These are phyloP conservation scores for Leccinum broughii DNA, from an alignment of 768 basidiomycete genomes.

Conservation along the genomic window DNA sequence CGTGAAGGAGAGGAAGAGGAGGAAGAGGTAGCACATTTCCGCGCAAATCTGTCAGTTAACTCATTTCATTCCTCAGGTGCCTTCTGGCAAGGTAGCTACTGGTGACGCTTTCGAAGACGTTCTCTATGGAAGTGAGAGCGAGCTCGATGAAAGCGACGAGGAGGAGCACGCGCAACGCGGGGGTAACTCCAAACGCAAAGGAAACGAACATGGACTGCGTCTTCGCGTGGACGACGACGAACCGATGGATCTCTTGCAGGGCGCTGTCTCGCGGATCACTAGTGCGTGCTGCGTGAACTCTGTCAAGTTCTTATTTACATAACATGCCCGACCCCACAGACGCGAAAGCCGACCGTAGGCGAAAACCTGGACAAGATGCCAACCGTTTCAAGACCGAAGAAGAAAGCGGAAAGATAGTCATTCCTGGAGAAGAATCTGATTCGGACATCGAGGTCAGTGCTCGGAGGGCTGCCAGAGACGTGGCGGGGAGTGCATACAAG, in stretches of 20 bases:
- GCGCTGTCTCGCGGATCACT: constrained; percentile 67
- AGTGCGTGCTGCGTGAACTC: constrained; percentile 45
- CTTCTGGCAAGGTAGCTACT: constrained; percentile 49
- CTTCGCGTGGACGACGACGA: constrained; percentile 87
- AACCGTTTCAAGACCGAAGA: constrained; percentile 85
- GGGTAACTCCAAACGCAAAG: constrained; percentile 39
- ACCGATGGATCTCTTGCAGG: constrained; percentile 92
- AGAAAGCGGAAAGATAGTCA: constrained; percentile 77
- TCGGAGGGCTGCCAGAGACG: constrained; percentile 48
- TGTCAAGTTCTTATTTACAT: constrained; percentile 1
- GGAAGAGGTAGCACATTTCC: constrained; percentile 41
- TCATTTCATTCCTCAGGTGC: constrained; percentile 36
- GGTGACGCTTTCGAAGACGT: constrained; percentile 98
- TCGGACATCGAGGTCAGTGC: constrained; percentile 43
- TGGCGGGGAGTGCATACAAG: constrained; percentile 76
- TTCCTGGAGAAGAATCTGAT: constrained; percentile 58
- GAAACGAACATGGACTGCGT: constrained; percentile 51
- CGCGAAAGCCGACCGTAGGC: constrained; percentile 48
- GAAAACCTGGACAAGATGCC: constrained; percentile 86
- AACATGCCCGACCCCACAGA: constrained; percentile 33
- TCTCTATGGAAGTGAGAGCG: constrained; percentile 94
- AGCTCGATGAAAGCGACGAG: constrained; percentile 71
- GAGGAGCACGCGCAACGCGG: constrained; percentile 40
- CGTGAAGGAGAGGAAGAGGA: constrained; percentile 56
- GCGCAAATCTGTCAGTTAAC: background rate